These are phyloP conservation scores for Debaryomyces robertsiae DNA, from an alignment of 1,139 yeast genomes.

Conservation along the genomic window DNA sequence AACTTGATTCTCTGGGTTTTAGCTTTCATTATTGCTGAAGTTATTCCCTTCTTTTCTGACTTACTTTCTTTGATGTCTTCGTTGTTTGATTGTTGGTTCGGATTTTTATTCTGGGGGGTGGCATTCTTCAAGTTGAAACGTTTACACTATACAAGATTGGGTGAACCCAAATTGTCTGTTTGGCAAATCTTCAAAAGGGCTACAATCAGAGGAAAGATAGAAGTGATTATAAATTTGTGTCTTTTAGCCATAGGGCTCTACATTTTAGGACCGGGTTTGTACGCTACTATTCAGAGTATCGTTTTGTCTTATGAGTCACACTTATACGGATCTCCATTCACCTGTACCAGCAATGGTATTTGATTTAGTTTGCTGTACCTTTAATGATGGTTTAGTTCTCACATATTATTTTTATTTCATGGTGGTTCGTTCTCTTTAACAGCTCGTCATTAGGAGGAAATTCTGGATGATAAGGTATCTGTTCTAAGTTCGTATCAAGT, in stretches of 20 bases:
- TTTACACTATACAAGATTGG: slow-evolving; percentile 25
- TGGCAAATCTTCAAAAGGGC: slow-evolving; percentile 23
- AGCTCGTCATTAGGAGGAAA: too few relatives aligned
- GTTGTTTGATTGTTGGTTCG: slow-evolving; percentile 66
- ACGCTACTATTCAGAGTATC: slow-evolving; percentile 57
- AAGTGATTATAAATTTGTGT: slow-evolving; percentile 36
- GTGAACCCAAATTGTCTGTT: slow-evolving; percentile 15
- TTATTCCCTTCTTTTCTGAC: slow-evolving; percentile 64
- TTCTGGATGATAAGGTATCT: too few relatives aligned
- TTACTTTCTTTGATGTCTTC: slow-evolving; percentile 63
- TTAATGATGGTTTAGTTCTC: slow-evolving; percentile 2
- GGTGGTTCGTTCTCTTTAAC: background rate
- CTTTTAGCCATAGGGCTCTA: slow-evolving; percentile 52
- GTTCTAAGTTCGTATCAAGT: too few relatives aligned
- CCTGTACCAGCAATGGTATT: slow-evolving; percentile 50
- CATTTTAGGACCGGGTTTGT: slow-evolving; percentile 61
- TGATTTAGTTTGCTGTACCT: slow-evolving; percentile 9
- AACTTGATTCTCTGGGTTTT: slow-evolving; percentile 50
- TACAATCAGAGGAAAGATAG: slow-evolving; percentile 26
- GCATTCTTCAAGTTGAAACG: slow-evolving; percentile 52
- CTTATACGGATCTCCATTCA: slow-evolving; percentile 50
- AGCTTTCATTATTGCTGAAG: slow-evolving; percentile 62
- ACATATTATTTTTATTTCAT: slow-evolving; percentile 1
- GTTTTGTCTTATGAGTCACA: slow-evolving; percentile 49
- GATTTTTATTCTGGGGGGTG: slow-evolving; percentile 67